phyloP scores from a whole-genome alignment of 495 filamentous ascomycete species.

The Penicillium verhagenii region DNA sequence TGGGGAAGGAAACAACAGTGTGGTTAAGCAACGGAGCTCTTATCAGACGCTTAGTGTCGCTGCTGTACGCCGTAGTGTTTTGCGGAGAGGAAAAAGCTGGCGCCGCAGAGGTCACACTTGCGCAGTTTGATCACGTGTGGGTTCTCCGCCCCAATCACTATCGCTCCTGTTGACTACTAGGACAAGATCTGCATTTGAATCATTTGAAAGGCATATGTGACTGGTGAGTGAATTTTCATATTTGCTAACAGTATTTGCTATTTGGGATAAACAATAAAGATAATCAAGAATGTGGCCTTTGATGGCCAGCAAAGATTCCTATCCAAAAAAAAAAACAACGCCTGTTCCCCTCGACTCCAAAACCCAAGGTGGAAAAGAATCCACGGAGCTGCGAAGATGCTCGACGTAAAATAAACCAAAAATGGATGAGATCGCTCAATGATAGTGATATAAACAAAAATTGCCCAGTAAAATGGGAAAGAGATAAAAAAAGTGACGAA shows the following conservation, averaged over 20 bases:
- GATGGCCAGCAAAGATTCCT: background rate
- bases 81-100: constrained; percentile 11
- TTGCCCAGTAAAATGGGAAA: background rate
- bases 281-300: background rate
- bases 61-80: constrained; percentile 39
- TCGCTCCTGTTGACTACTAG: too few species aligned
- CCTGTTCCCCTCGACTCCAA: background rate
- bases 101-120: constrained; percentile 22
- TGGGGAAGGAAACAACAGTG: constrained; percentile 8
- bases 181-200: too few species aligned
- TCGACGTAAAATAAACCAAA: background rate
- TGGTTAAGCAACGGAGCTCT: constrained; percentile 18
- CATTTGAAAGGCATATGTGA: too few species aligned
- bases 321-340: too few species aligned
- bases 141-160: too few species aligned
- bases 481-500: constrained; percentile 4
- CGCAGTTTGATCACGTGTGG: constrained; percentile 32
- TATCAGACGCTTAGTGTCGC: constrained; percentile 40
- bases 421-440: constrained; percentile 16
- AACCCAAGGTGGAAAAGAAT: background rate
- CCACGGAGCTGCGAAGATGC: constrained; percentile 10
- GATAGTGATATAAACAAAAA: constrained; percentile 1
- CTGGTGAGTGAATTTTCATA: background rate
- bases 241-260: background rate
- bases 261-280: background rate